Conservation (phyloP, 2,329 filamentous ascomycete genomes). For the Pseudonectria foliicola region DNA sequence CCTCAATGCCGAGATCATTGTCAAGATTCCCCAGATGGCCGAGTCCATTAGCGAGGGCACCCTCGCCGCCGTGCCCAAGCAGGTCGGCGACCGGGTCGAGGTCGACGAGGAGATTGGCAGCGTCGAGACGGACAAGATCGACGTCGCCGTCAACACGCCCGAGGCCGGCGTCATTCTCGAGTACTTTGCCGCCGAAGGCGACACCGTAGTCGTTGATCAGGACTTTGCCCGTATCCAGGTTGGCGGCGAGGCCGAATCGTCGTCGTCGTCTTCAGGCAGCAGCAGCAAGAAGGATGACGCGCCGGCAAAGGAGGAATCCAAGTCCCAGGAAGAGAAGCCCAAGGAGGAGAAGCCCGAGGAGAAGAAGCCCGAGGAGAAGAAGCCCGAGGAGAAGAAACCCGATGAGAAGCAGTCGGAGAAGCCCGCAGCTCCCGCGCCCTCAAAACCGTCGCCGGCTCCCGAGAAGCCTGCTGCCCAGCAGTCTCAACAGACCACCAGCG, state of each 20-base stretch:
- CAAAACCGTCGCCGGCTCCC: conserved; percentile 13
- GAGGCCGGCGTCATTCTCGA: conserved; percentile 21
- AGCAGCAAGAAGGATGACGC: conserved; percentile 9
- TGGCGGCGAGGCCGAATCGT: conserved; percentile 12
- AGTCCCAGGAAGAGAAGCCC: conserved; percentile 13
- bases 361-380: conserved; percentile 6
- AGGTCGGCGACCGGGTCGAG: conserved; percentile 24
- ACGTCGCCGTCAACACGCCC: conserved; percentile 22
- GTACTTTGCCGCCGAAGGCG: conserved; percentile 25
- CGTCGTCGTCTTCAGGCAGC: conserved; percentile 5
- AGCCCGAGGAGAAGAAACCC: conserved; percentile 10
- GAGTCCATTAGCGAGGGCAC: conserved; percentile 28
- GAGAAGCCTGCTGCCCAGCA: conserved; percentile 6
- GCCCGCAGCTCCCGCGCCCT: conserved; percentile 8
- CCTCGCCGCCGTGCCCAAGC: conserved; percentile 18
- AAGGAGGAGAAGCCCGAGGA: conserved; percentile 9
- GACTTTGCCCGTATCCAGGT: conserved; percentile 23
- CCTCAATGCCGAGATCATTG: conserved; percentile 17
- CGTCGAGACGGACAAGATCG: conserved; percentile 29
- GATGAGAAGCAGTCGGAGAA: conserved; percentile 7
- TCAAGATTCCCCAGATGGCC: conserved; percentile 25
- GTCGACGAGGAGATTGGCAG: conserved; percentile 26
- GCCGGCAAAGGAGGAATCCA: conserved; percentile 1
- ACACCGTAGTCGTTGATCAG: conserved; percentile 26
- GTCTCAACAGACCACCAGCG: conserved; percentile 4